Conservation (phyloP, 2,329 filamentous ascomycete genomes). For the Myotisia sp. region DNA sequence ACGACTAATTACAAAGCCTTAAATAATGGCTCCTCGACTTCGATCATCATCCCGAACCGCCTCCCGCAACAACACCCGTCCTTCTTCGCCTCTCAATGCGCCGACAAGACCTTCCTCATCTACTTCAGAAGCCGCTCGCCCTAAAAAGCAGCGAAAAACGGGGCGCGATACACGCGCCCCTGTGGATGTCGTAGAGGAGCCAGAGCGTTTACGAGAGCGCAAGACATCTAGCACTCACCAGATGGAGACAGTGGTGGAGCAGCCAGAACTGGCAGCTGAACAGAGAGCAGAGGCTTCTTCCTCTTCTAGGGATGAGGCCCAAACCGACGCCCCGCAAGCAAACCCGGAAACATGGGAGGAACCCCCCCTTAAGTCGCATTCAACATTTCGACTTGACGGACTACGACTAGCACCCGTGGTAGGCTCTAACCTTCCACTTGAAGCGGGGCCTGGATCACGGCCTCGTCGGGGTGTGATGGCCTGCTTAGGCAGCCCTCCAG, state of each 20-base stretch:
- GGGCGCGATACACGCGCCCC: slow-evolving; percentile 11
- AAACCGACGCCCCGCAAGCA: slow-evolving; percentile 4
- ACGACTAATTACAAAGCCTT: no score
- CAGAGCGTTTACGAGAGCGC: slow-evolving; percentile 10
- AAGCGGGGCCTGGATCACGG: no score
- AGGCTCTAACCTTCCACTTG: no score
- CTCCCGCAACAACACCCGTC: slow-evolving; percentile 19
- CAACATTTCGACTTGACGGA: no score
- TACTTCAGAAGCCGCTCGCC: slow-evolving; percentile 18
- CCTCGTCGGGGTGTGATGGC: no score
- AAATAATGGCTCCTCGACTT: slow-evolving; percentile 26
- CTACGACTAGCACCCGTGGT: no score
- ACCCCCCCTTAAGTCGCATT: slow-evolving; percentile 39
- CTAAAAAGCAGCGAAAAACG: slow-evolving; percentile 22
- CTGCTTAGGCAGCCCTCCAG: no score
- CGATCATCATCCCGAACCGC: slow-evolving; percentile 21
- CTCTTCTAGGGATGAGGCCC: no score
- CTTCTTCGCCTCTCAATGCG: slow-evolving; percentile 19
- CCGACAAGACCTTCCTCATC: slow-evolving; percentile 14
- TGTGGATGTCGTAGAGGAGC: slow-evolving; percentile 9
- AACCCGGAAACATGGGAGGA: slow-evolving; percentile 39
- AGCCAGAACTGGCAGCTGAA: slow-evolving; percentile 4
- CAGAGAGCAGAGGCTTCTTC: neutral
- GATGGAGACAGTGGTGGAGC: slow-evolving; percentile 2
- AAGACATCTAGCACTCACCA: slow-evolving; percentile 7